A percentile compares a stretch with the other conserved stretches of the same genome.
Evolutionary conservation across 257 asterid genomes (phyloP).

Genomic region (Coffea eugenioides): DNA sequence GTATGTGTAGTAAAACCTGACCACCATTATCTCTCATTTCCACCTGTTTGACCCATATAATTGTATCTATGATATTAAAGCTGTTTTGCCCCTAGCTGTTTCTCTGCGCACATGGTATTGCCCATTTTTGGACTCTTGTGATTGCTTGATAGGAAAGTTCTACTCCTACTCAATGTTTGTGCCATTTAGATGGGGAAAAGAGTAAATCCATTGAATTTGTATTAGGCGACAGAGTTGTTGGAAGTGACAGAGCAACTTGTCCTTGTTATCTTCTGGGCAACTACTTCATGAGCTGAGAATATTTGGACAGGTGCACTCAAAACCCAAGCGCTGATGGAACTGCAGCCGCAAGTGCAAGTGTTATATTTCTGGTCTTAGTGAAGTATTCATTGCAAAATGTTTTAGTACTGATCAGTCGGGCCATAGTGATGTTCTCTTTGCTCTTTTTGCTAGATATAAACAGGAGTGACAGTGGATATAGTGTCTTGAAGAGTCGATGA

Average conservation of each 20-base stretch:
- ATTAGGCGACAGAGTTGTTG: not conserved
- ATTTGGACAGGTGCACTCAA: not conserved
- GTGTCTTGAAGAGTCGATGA: not conserved
- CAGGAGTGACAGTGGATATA: too few relatives aligned
- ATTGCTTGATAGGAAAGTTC: not conserved
- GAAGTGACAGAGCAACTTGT: not conserved
- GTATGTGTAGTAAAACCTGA: not conserved
- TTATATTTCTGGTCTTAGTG: not conserved
- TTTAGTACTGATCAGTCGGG: not conserved
- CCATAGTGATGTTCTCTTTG: not conserved
- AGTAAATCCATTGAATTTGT: not conserved
- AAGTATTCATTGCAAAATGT: not conserved
- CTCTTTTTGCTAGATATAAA: not conserved
- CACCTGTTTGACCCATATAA: not conserved
- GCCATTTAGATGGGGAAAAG: not conserved
- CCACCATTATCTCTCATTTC: not conserved
- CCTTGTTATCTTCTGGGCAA: not conserved
- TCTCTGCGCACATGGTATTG: slow-evolving; percentile 4
- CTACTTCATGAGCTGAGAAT: not conserved
- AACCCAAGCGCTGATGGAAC: not conserved
- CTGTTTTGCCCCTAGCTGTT: not conserved
- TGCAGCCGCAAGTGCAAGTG: not conserved
- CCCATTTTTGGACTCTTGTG: not conserved
- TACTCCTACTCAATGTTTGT: not conserved
- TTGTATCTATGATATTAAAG: not conserved